Base-by-base conservation (phyloP, 331 rosid species). In the Malus hybrid region DNA sequence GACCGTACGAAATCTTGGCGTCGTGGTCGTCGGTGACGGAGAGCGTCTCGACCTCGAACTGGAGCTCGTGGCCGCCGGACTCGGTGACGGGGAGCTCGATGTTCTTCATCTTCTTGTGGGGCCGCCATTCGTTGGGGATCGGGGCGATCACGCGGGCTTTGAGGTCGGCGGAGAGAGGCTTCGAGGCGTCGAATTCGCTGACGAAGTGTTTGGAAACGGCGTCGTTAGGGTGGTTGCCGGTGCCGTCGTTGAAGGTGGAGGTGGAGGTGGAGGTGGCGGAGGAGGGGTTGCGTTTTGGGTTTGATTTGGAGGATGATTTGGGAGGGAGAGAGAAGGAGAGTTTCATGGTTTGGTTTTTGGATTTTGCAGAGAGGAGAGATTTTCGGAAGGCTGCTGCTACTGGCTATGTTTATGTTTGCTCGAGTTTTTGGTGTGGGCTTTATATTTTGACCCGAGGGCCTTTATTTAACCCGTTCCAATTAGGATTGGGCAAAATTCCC, bases 1-100 rank as follows among this genome's bases (percentile, higher is more conserved):
- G 93, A 30, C 98, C 97, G 66, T 76, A 91, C 0, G 93, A 56
- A 36, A 92, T 78, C 6, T 82, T 87, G 58, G 91, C 82, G 28
- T 73, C 77, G 1, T 70, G 77, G 20, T 62, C 77, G 70, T 34
- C 58, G 56, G 11, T 39, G 58, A 36, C 57, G 5, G 77, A 60
- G 2, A 65, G 58, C 1, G 92, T 30, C 26, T 88, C 96, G 53
- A 82, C 55, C 73, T 73, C 77, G 32, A 73, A 73, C 24, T 44
- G 12, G 60, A 73, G 77, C 1, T 6, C 29, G 13, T 62, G 30
- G 61, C 77, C 77, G 5, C 61, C 61, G 61, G 69, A 61, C 69
- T 73, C 77, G 30, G 77, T 73, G 70, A 73, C 84, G 88, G 96
- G 96, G 3, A 84, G 86, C 29, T 82, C 75, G n/a, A 92, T 86